Evolutionary conservation across 192 early-diverging fungal species (phyloP), one percentile per base, ranked within the genome.

Genomic region (Entomortierella chlamydospora): DNA sequence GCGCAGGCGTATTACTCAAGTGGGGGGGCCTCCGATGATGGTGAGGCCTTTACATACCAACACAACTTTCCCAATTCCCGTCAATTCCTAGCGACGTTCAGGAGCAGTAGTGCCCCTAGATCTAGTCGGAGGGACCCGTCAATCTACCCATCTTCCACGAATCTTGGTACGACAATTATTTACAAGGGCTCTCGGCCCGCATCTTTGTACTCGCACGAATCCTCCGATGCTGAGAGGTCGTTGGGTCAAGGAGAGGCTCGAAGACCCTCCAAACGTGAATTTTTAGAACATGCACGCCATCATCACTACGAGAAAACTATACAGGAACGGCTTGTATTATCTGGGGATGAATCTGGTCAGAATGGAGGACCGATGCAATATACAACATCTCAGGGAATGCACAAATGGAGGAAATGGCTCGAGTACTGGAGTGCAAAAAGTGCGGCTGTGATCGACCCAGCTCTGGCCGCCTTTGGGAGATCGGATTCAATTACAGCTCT

Each of bases 381-480:
- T 23, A 70, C 76, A 1, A 79, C 76, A 10, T 79, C 76, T 22
- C 76, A 79, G 23, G 76, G 76, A 17, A 79, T 79, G 76, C 61
- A 57, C 17, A 79, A 79, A 31, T 79, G 76, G 76, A 79, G 66
- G 23, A 79, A 70, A n/a, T 79, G 67, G 68, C 70, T 79, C 52
- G 76, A 79, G 13, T 79, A 66, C 22, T 70, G 61, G 67, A 79
- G 74, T 23, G 68, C 76, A 17, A 79, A 70, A 57, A 70, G 74
- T 28, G 66, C 54, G 11, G 74, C 74, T 2, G 64, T 70, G 76
- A 79, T 70, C 49, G 76, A 79, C 28, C 76, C 76, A 8, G 76
- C 76, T 9, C 43, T 70, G 17, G 68, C 76, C n/a, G 68, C 68
- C 2, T 79, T 79, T 66, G 76, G 76, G 22, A 41, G 76, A 33